These are phyloP conservation scores for Magnaporthales sp. DNA, from an alignment of 2,329 filamentous ascomycete species.

Conservation along the genomic window DNA sequence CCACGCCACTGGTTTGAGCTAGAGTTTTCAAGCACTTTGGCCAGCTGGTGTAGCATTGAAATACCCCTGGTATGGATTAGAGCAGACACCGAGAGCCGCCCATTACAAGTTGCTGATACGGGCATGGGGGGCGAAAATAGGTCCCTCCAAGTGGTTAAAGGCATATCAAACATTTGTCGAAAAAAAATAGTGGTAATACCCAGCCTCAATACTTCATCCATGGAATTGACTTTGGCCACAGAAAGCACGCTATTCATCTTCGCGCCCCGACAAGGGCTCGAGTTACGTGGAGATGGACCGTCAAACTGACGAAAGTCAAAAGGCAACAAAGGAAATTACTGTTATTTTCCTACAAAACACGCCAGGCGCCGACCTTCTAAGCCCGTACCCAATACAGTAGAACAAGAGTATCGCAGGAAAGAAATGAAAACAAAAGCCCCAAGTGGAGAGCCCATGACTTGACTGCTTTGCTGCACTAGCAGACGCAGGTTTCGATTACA, in stretches of 20 bases:
- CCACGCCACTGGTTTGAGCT: not conserved
- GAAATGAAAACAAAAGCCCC: not conserved
- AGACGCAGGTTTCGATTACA: not conserved
- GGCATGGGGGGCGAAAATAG: too few species aligned
- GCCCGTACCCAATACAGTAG: not conserved
- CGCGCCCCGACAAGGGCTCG: not conserved
- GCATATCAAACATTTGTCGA: not conserved
- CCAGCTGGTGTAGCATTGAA: not conserved
- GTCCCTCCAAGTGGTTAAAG: not conserved
- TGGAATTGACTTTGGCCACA: not conserved
- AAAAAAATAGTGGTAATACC: not conserved
- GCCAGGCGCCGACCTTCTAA: slow-evolving; percentile 2
- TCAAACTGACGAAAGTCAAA: not conserved
- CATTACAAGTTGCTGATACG: too few species aligned
- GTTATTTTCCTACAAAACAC: slow-evolving; percentile 4
- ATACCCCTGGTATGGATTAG: not conserved
- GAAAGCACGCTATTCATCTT: not conserved
- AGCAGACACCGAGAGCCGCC: not conserved
- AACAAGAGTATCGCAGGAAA: not conserved
- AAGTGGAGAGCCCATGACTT: not conserved
- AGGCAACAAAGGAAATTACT: not conserved
- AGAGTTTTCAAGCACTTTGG: not conserved
- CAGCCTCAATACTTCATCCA: not conserved
- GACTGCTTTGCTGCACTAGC: not conserved
- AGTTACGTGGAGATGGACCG: not conserved